These are phyloP conservation scores for Calonectria hongkongensis DNA, from an alignment of 2,329 filamentous ascomycete genomes.

Conservation along the genomic window DNA sequence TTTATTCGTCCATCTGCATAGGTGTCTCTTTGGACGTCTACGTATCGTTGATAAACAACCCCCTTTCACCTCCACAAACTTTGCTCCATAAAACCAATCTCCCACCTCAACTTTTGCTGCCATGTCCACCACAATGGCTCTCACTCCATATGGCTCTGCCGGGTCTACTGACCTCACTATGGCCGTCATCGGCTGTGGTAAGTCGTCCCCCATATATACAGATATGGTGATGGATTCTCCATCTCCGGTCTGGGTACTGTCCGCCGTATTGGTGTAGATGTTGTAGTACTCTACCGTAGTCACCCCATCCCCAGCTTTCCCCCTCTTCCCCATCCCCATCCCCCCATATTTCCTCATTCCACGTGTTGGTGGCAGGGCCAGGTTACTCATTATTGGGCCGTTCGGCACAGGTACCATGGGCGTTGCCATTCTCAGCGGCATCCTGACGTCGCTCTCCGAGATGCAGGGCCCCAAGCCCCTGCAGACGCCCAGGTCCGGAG, in stretches of 20 bases:
- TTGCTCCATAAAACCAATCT: conserved; percentile 34
- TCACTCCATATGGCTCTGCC: conserved; percentile 60
- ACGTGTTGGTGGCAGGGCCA: conserved; percentile 22
- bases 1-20: conserved; percentile 31
- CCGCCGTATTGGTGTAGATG: conserved; percentile 41
- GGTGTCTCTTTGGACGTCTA: conserved; percentile 16
- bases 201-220: conserved; percentile 55
- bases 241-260: conserved; percentile 34
- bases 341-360: conserved; percentile 11
- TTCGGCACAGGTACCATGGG: conserved; percentile 83
- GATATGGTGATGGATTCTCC: conserved; percentile 34
- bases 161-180: conserved; percentile 76
- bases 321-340: conserved; percentile 18
- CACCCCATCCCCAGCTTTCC: conserved; percentile 10
- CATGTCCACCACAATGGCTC: conserved; percentile 55
- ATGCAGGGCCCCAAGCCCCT: conserved; percentile 68
- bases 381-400: conserved; percentile 40
- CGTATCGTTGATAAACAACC: conserved; percentile 33
- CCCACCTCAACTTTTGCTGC: conserved; percentile 30
- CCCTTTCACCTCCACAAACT: conserved; percentile 33
- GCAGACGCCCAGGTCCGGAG: conserved; percentile 64
- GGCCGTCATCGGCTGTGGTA: conserved; percentile 88
- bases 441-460: conserved; percentile 81
- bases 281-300: conserved; percentile 33
- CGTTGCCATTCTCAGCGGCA: conserved; percentile 87